phyloP scores from a whole-genome alignment of 352 stramenopile species.

The Paralagenidium karlingii region DNA sequence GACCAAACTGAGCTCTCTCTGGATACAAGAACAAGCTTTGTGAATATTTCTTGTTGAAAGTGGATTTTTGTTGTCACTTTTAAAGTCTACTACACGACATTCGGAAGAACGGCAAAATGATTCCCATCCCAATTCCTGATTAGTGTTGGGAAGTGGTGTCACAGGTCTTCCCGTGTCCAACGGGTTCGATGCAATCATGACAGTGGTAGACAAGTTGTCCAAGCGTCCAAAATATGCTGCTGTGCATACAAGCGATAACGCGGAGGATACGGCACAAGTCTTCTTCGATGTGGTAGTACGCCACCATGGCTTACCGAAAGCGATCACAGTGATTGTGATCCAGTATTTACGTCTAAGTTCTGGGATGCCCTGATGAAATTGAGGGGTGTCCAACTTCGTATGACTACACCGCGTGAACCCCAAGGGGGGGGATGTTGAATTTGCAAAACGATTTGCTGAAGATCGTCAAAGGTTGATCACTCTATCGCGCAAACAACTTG shows the following conservation, averaged over 20 bases:
- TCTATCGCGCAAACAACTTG: neutral
- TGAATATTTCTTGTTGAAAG: too few relatives aligned
- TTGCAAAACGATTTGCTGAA: slow-evolving; percentile 2
- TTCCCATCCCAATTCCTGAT: slow-evolving; percentile 3
- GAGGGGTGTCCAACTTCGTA: slow-evolving; percentile 2
- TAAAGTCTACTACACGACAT: too few relatives aligned
- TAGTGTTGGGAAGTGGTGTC: neutral
- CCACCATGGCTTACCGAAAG: neutral
- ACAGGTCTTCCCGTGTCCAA: neutral
- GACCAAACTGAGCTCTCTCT: too few relatives aligned
- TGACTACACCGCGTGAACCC: slow-evolving; percentile 1
- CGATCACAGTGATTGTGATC: slow-evolving; percentile 5
- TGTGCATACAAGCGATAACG: neutral
- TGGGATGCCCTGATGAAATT: slow-evolving; percentile 2
- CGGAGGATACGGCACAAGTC: neutral
- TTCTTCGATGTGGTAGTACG: neutral
- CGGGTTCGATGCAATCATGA: slow-evolving; percentile 1
- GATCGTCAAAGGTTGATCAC: slow-evolving; percentile 1
- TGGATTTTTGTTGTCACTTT: too few relatives aligned
- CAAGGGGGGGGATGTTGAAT: neutral
- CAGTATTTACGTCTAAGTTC: slow-evolving; percentile 7
- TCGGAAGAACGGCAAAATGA: slow-evolving; percentile 5
- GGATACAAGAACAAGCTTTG: too few relatives aligned
- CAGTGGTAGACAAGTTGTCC: slow-evolving; percentile 1
- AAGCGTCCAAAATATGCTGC: neutral